Conservation (phyloP, 2,329 filamentous ascomycete genomes). For the Penicillium sp. region DNA sequence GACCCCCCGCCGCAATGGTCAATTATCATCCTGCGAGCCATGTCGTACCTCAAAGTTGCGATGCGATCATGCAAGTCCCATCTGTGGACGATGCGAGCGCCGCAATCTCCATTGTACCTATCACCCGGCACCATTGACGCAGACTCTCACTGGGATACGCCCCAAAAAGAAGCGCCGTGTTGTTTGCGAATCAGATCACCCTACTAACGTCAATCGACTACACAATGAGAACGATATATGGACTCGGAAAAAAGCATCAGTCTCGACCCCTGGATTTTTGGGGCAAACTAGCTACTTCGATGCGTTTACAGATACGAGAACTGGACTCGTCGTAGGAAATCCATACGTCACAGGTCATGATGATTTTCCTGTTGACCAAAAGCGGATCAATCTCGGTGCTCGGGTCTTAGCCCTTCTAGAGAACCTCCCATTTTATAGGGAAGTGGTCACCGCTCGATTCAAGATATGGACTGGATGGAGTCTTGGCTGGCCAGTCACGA, state of each 20-base stretch:
- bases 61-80: slow-evolving; percentile 21
- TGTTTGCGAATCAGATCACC: not conserved
- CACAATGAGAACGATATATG: not conserved
- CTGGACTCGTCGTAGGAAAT: not conserved
- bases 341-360: not conserved
- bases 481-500: slow-evolving; percentile 21
- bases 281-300: slow-evolving; percentile 23
- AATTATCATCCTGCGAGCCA: slow-evolving; percentile 25
- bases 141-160: not conserved
- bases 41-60: slow-evolving; percentile 28
- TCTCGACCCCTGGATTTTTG: slow-evolving; percentile 13
- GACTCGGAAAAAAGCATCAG: slow-evolving; percentile 1
- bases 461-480: slow-evolving; percentile 23
- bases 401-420: slow-evolving; percentile 22
- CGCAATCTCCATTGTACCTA: slow-evolving; percentile 1
- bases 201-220: not conserved
- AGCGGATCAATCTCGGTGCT: slow-evolving; percentile 25
- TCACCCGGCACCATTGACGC: slow-evolving; percentile 4
- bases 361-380: slow-evolving; percentile 10
- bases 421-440: slow-evolving; percentile 24
- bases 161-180: not conserved
- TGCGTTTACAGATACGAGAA: slow-evolving; percentile 16
- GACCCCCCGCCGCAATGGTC: slow-evolving; percentile 7
- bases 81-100: slow-evolving; percentile 4
- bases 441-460: slow-evolving; percentile 15